Evolutionary conservation across 2,329 filamentous ascomycete genomes (phyloP).

Genomic region (Exophiala bonariae): DNA sequence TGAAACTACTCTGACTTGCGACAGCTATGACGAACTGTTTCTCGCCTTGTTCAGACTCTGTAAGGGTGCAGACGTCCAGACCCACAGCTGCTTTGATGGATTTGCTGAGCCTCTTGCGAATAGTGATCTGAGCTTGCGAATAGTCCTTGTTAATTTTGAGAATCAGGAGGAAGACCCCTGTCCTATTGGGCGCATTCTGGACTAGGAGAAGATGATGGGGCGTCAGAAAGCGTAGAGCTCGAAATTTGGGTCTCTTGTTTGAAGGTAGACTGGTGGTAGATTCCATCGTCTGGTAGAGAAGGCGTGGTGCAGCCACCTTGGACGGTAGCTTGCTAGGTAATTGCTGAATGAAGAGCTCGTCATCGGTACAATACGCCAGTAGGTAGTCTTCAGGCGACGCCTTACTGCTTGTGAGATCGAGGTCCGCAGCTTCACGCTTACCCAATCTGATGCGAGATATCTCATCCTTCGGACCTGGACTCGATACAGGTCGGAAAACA

Average conservation of each 20-base stretch:
- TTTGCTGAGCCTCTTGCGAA: constrained; percentile 62
- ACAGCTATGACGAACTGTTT: constrained; percentile 80
- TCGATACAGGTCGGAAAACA: constrained; percentile 65
- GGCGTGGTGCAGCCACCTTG: constrained; percentile 34
- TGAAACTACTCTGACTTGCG: constrained; percentile 72
- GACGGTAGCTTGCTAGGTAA: constrained; percentile 52
- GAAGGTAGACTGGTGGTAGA: constrained; percentile 20
- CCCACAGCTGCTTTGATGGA: constrained; percentile 73
- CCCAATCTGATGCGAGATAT: constrained; percentile 54
- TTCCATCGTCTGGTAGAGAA: constrained; percentile 20
- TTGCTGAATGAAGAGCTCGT: constrained; percentile 69
- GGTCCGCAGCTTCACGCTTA: constrained; percentile 50
- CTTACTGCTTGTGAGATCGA: constrained; percentile 18
- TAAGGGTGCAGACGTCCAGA: constrained; percentile 73
- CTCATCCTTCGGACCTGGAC: constrained; percentile 56
- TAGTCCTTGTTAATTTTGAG: constrained; percentile 22
- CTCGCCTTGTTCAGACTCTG: constrained; percentile 58
- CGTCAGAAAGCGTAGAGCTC: constrained; percentile 40
- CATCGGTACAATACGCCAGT: constrained; percentile 75
- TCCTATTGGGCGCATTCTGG: constrained; percentile 52
- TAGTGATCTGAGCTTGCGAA: constrained; percentile 37
- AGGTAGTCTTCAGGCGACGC: constrained; percentile 52
- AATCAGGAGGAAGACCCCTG: constrained; percentile 37
- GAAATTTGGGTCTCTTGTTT: constrained; percentile 47
- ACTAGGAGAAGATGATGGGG: constrained; percentile 55